Percentiles rank a stretch among this genome's conserved stretches.
These are phyloP conservation scores for Candida patagonica DNA, from an alignment of 805 yeast genomes.

Conservation along the genomic window DNA sequence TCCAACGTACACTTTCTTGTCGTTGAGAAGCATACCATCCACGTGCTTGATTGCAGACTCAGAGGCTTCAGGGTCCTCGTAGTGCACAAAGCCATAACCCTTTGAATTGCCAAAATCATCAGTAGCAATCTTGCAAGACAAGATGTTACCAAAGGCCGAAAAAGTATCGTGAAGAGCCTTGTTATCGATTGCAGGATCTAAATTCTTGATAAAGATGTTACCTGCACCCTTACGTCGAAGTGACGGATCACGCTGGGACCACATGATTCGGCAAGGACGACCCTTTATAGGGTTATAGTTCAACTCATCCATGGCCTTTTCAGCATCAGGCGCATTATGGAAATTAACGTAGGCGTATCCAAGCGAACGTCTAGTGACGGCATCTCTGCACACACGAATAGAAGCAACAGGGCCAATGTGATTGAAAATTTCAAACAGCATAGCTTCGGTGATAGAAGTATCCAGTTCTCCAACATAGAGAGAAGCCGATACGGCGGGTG, in stretches of 20 bases:
- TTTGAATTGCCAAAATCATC: slow-evolving; percentile 86
- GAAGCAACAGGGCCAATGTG: slow-evolving; percentile 92
- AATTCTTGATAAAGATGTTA: slow-evolving; percentile 95
- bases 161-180: slow-evolving; percentile 97
- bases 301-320: slow-evolving; percentile 87
- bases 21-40: slow-evolving; percentile 96
- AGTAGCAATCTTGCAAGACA: slow-evolving; percentile 95
- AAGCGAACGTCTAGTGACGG: slow-evolving; percentile 89
- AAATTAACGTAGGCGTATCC: slow-evolving; percentile 98
- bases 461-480: slow-evolving; percentile 97
- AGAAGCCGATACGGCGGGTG: slow-evolving; percentile 42
- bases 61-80: slow-evolving; percentile 87
- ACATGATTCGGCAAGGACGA: slow-evolving; percentile 97
- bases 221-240: slow-evolving; percentile 92
- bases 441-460: slow-evolving; percentile 86
- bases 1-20: slow-evolving; percentile 91
- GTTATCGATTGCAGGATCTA: slow-evolving; percentile 97
- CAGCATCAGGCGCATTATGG: slow-evolving; percentile 83
- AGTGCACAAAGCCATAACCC: slow-evolving; percentile 97
- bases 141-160: slow-evolving; percentile 89
- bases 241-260: slow-evolving; percentile 99
- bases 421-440: slow-evolving; percentile 88
- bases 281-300: slow-evolving; percentile 93
- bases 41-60: slow-evolving; percentile 91
- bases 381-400: slow-evolving; percentile 98